Evolutionary conservation across 257 asterid genomes (phyloP), one percentile per base, ranked within the genome.

Genomic region (Solanum megistacrolobum): DNA sequence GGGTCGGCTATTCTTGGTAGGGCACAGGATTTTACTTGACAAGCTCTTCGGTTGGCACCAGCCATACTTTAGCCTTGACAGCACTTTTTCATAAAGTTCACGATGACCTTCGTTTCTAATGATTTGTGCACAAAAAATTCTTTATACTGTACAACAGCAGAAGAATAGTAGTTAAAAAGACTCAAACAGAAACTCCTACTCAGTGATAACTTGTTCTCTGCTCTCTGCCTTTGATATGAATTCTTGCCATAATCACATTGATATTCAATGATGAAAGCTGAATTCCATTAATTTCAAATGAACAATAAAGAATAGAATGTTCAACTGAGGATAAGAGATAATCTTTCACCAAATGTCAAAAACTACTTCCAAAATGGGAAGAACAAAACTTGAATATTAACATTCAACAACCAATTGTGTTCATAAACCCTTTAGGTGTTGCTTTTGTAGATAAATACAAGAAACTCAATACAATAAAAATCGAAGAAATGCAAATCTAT

Each of bases 1-100:
- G 98, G 93, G 7, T 39, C 97, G 2, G 90, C 88, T 1, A 96
- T 94, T 36, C 92, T 95, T 3, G 98, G 98, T 9, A 90, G 87
- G 43, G 97, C 94, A 5, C 98, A 96, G 98, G 98, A 8, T 93
- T 96, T 88, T 95, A 96, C 91, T 18, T 96, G 9, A 92, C 95
- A 7, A 95, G 99, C 92, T 96, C 97, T 23, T 81, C 93, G 62
- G 99, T 95, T 83, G 98, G 98, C 13, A 95, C 93, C 88, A 94
- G 95, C 90, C 99, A 96, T 88, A 94, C 98, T 20, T 85, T 93
- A 55, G 94, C 92, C 36, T 87, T 96, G 81, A 95, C 98, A 38
- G 94, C 94, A 73, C 16, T 93, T 89, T 91, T 94, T 88, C 65
- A 27, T 43, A 31, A 69, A 69, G n/a, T 36, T 36, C 83, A 18